Base-by-base conservation (phyloP, 495 filamentous ascomycete species). In the Lasiosphaeria ovina region DNA sequence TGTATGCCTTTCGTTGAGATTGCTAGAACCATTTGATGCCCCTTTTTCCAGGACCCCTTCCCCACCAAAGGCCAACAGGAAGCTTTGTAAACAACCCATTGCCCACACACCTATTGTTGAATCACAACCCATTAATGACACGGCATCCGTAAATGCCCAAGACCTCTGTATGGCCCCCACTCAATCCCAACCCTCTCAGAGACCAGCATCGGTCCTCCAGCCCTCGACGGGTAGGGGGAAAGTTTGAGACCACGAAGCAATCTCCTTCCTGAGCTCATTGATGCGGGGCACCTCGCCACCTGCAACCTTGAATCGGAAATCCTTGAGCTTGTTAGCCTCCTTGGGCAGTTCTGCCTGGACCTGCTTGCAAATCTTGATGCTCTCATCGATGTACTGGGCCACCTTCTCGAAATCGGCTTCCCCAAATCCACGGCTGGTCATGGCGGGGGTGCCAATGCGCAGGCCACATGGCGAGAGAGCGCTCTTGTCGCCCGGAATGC, bases 301-400 rank as follows among this genome's bases (percentile, higher is more conserved):
- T 55, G 89, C 83, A 56, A 96, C 89, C 83, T 91, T 92, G 69
- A 88, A 87, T 81, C 92, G 93, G 88, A 98, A 98, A 82, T 98
- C 95, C 87, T 98, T 98, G 69, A 92, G 89, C 86, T 93, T 97
- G 84, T 98, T 98, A 62, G 90, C 91, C 75, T 93, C 90, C 86
- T 97, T 97, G 64, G 95, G 94, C 8, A 98, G 82, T 61, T 80
- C 78, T 53, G 72, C 79, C 81, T 98, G 94, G 63, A 96, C 81
- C 66, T 89, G 82, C 82, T 90, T 90, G 84, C 87, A 89, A 65
- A 95, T 80, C 75, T 83, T 87, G 77, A 96, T 87, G 74, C 83
- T 77, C 69, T 86, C 83, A 69, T 94, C 91, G 62, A 99, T 96
- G 81, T 96, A 98, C 44, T 77, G 70, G 44, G 89, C 93, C 62